phyloP scores from a whole-genome alignment of 139 green algal genomes.

The Tetratostichococcus sp. region DNA sequence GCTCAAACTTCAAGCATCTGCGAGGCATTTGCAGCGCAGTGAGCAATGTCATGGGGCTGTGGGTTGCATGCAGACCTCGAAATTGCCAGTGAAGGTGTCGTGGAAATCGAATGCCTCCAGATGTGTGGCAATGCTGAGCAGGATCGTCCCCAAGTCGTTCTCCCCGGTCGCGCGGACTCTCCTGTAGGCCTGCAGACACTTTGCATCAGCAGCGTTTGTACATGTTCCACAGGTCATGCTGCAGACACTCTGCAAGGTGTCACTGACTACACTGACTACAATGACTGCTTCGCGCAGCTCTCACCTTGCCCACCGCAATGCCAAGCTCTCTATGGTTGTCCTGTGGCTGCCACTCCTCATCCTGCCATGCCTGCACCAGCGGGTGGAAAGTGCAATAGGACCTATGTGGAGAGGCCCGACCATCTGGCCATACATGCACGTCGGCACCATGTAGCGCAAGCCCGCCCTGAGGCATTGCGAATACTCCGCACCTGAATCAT shows the following conservation, averaged over 20 bases:
- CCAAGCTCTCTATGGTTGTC: constrained; percentile 32
- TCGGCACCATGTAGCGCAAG: no score
- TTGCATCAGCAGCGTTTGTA: no score
- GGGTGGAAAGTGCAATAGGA: no score
- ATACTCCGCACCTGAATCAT: not conserved
- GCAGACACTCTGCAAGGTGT: no score
- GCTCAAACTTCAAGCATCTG: no score
- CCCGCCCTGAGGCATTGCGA: no score
- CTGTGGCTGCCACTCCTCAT: constrained; percentile 48
- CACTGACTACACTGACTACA: no score
- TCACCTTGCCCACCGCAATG: constrained; percentile 18
- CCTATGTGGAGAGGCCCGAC: no score
- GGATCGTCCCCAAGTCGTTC: constrained; percentile 27
- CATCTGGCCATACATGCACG: no score
- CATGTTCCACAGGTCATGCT: no score
- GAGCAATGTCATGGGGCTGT: no score
- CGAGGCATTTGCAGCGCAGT: not conserved
- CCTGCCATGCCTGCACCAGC: constrained; percentile 26
- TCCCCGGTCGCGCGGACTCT: constrained; percentile 17
- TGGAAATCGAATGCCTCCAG: constrained; percentile 23
- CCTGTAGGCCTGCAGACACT: constrained; percentile 20
- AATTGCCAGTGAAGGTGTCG: constrained; percentile 29
- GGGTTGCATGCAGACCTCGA: constrained; percentile 14
- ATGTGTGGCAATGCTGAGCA: constrained; percentile 29
- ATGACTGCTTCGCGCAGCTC: not conserved